Base-by-base conservation (phyloP, 352 stramenopile genomes). In the Stephanocyclus meneghinianus region DNA sequence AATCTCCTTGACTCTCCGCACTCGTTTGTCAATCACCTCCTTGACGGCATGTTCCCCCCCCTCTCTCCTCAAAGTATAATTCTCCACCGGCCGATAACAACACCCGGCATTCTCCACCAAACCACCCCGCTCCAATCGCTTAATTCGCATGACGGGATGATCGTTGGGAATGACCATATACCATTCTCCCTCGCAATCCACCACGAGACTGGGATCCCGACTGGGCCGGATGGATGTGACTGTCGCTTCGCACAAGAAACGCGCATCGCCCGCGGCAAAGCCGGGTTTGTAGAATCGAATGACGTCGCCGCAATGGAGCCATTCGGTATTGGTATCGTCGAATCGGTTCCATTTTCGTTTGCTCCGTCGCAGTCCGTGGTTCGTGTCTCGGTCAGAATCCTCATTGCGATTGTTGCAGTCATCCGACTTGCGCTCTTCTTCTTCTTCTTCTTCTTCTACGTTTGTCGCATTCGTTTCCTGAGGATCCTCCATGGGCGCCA, bases 241-340 rank as follows among this genome's bases (percentile, higher is more conserved):
- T 13, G 16, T 51, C 26, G 57, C 57, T 9, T 50, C 3, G 32
- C 37, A 51, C 10, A 50, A 26, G 29, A 26, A 11, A 0, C 13
- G 6, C 0, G 56, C 21, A 3, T 66, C 16, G n/a, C 57, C 57
- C 5, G 16, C 21, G 2, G 32, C 9, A 51, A 16, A 26, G n/a
- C 37, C 35, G 15, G 57, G 57, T 51, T 53, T 48, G 57, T 66
- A 66, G 16, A 66, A 51, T 37, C 29, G 5, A 66, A 66, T 66
- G 10, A 53, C n/a, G 10, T 66, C 57, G 10, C 57, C 57, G 9
- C 13, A n/a, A 51, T 37, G 57, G 5, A 66, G 37, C n/a, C n/a
- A 13, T 51, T 66, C 32, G 9, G 21, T 66, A 2, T 51, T 51
- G 9, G 21, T 15, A 51, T 30, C 32, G 16, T 66, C 35, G 5